Evolutionary conservation across 768 basidiomycete species (phyloP).

Genomic region (Kockovaella imperatae): DNA sequence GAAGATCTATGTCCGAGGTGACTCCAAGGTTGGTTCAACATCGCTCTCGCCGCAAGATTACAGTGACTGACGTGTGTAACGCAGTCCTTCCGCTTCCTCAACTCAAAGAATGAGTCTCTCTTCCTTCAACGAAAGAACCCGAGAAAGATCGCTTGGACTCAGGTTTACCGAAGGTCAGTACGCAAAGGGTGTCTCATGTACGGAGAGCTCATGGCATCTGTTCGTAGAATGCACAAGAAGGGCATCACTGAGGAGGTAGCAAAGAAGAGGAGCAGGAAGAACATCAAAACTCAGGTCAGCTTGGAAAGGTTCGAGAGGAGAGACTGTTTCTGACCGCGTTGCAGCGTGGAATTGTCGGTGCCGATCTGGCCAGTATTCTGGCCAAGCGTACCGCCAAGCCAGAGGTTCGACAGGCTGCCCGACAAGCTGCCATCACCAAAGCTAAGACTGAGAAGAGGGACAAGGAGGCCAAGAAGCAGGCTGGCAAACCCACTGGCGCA

Average conservation of each 20-base stretch:
- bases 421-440: slow-evolving; percentile 79
- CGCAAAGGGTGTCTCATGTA: neutral
- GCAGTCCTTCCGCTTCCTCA: slow-evolving; percentile 90
- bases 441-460: slow-evolving; percentile 96
- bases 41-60: neutral
- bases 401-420: slow-evolving; percentile 69
- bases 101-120: slow-evolving; percentile 87
- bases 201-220: neutral
- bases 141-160: slow-evolving; percentile 97
- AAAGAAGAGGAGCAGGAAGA: slow-evolving; percentile 95
- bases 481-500: slow-evolving; percentile 46
- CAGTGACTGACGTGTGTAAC: neutral
- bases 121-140: slow-evolving; percentile 99
- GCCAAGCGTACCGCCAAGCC: slow-evolving; percentile 89
- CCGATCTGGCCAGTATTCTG: slow-evolving; percentile 80
- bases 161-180: slow-evolving; percentile 41
- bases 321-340: neutral
- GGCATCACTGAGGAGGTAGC: slow-evolving; percentile 97
- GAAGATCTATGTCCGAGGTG: slow-evolving; percentile 87
- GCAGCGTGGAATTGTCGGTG: slow-evolving; percentile 96
- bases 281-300: slow-evolving; percentile 77
- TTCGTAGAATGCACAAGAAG: slow-evolving; percentile 97
- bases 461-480: slow-evolving; percentile 76
- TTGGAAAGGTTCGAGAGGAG: slow-evolving; percentile 13
- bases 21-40: slow-evolving; percentile 68